These are phyloP conservation scores for Nidularia pulvinata DNA, from an alignment of 768 basidiomycete species.

Conservation along the genomic window DNA sequence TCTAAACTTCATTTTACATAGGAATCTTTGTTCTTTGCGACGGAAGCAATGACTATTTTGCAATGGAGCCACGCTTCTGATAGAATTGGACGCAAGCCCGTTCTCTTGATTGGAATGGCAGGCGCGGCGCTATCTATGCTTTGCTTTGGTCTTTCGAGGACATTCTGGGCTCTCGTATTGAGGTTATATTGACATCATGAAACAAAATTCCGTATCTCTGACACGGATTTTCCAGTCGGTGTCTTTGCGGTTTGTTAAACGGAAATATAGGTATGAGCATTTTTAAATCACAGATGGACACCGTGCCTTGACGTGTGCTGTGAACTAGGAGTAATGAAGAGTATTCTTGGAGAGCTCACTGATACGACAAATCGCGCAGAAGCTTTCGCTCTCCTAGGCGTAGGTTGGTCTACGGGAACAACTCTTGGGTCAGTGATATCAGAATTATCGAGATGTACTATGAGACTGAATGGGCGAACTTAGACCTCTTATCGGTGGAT, in stretches of 20 bases:
- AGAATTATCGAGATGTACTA: neutral
- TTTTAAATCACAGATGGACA: slow-evolving; percentile 18
- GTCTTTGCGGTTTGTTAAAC: slow-evolving; percentile 55
- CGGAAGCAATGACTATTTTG: slow-evolving; percentile 56
- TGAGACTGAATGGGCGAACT: neutral
- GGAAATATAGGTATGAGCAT: slow-evolving; percentile 17
- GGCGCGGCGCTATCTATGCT: slow-evolving; percentile 57
- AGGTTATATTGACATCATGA: slow-evolving; percentile 18
- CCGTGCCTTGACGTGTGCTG: too few species aligned
- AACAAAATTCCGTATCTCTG: neutral
- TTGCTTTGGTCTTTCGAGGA: slow-evolving; percentile 56
- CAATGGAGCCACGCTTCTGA: slow-evolving; percentile 69
- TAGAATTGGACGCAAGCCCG: slow-evolving; percentile 58
- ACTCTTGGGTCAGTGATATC: slow-evolving; percentile 17
- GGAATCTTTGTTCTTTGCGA: slow-evolving; percentile 62
- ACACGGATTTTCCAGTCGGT: slow-evolving; percentile 29
- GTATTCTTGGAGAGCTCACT: slow-evolving; percentile 56
- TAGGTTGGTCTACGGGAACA: slow-evolving; percentile 21
- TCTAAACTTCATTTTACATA: slow-evolving; percentile 14
- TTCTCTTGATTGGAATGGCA: slow-evolving; percentile 53
- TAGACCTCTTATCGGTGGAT: slow-evolving; percentile 21
- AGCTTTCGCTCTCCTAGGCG: slow-evolving; percentile 22
- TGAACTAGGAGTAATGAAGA: slow-evolving; percentile 29
- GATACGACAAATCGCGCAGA: slow-evolving; percentile 45
- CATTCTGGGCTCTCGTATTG: slow-evolving; percentile 50